Base-by-base conservation (phyloP, 352 stramenopile species). In the Globisporangium acanthophoron region DNA sequence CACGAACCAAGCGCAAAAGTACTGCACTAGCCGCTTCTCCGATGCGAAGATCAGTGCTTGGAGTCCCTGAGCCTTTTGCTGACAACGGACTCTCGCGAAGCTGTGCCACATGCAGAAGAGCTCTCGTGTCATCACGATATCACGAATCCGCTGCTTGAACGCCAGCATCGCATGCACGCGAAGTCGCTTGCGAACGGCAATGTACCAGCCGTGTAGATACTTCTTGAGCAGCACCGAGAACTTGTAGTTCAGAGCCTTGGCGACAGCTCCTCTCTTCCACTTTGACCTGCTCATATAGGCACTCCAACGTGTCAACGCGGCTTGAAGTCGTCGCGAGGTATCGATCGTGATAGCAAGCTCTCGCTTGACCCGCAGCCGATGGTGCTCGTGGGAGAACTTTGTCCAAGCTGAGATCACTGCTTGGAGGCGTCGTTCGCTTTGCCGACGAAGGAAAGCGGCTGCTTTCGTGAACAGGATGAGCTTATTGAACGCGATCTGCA, bases 131-230 rank as follows among this genome's bases (percentile, higher is more conserved):
- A 24, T 55, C 6, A 15, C 6, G 3, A 9, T 45, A 35, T 61
- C 51, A 21, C 45, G 56, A 1, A 37, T 31, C n/a, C 18, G 33
- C 6, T 44, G 40, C 52, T 52, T 31, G 46, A 57, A 41, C 1
- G 18, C 11, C 20, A 76, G 40, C 7, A 74, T 62, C 31, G 62
- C 51, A 40, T 0, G 39, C 35, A 64, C 54, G 6, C 54, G 67
- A 61, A 53, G 66, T 44, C 40, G 41, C 21, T 40, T 55, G 56
- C 59, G 48, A 31, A 27, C 56, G n/a, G 48, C 54, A 5, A 66
- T 31, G 47, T 71, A 70, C 75, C 73, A 85, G 11, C 52, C 33
- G 18, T 68, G 27, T 18, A 85, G 12, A 3, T 62, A 53, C 4
- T 27, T 60, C 11, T 49, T 57, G 57, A 73, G 43, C 6, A 73